These are phyloP conservation scores for Echites panduratus DNA, from an alignment of 257 asterid species.

Conservation along the genomic window DNA sequence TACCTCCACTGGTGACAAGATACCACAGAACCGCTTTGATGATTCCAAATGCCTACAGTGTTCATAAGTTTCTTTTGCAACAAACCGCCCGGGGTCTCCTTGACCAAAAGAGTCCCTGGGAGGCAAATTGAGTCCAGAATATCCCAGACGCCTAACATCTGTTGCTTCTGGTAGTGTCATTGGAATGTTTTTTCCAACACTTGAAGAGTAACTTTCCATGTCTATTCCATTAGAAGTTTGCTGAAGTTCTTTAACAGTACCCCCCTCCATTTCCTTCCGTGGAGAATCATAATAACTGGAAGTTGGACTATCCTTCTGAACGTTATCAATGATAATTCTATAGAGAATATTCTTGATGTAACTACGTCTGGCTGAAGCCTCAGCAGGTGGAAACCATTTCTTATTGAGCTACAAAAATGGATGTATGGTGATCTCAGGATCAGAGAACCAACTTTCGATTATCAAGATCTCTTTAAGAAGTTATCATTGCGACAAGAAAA, in stretches of 20 bases:
- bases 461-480: not conserved
- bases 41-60: conserved; percentile 22
- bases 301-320: conserved; percentile 27
- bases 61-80: conserved; percentile 12
- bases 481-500: not conserved
- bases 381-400: conserved; percentile 76
- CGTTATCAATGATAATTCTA: conserved; percentile 34
- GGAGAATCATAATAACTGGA: conserved; percentile 21
- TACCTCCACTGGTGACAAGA: conserved; percentile 54
- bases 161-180: conserved; percentile 15
- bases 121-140: conserved; percentile 15
- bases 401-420: conserved; percentile 52
- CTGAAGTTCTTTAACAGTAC: conserved; percentile 13
- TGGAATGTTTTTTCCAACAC: conserved; percentile 18
- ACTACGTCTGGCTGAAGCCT: conserved; percentile 70
- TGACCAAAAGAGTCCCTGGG: conserved; percentile 13
- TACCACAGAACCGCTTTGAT: conserved; percentile 13
- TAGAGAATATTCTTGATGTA: conserved; percentile 50
- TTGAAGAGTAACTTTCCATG: conserved; percentile 17
- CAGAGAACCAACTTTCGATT: not conserved
- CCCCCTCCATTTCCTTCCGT: conserved; percentile 22
- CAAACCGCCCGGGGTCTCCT: conserved; percentile 17
- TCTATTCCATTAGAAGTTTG: conserved; percentile 22
- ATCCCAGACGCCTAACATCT: conserved; percentile 16
- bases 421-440: not conserved